Percentiles rank a stretch among this genome's conserved stretches.
phyloP scores from a whole-genome alignment of 1,284 basidiomycete genomes.

The Melampsora occidentalis region DNA sequence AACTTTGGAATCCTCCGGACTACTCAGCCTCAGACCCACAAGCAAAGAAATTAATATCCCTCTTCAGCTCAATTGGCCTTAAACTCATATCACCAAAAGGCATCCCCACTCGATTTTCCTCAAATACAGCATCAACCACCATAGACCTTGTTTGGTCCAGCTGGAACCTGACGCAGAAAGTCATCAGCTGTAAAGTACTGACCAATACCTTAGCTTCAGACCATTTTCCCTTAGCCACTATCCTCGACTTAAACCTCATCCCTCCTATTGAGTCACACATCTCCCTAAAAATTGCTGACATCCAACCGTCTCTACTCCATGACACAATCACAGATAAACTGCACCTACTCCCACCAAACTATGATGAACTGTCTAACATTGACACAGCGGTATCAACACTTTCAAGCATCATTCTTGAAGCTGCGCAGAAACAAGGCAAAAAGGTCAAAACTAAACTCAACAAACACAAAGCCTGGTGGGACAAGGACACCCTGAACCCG shows the following conservation, averaged over 20 bases:
- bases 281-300: background rate
- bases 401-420: background rate
- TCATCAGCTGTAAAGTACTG: background rate
- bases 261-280: background rate
- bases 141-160: background rate
- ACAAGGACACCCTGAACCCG: background rate
- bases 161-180: slow-evolving; percentile 3
- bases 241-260: background rate
- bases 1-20: background rate
- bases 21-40: background rate
- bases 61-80: slow-evolving; percentile 1
- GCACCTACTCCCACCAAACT: background rate
- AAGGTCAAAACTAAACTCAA: background rate
- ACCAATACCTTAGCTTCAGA: slow-evolving; percentile 18
- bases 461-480: background rate
- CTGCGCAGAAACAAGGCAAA: background rate
- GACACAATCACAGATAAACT: background rate
- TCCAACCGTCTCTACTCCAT: background rate
- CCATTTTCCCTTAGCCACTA: slow-evolving; percentile 10
- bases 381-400: background rate
- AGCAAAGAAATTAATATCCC: background rate
- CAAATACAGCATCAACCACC: background rate
- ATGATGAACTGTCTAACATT: background rate
- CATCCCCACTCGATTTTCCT: background rate
- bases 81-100: slow-evolving; percentile 10